Percentiles rank a stretch among this genome's conserved stretches.
Evolutionary conservation across 805 yeast genomes (phyloP).

Genomic region (Pichia cephalocereana): DNA sequence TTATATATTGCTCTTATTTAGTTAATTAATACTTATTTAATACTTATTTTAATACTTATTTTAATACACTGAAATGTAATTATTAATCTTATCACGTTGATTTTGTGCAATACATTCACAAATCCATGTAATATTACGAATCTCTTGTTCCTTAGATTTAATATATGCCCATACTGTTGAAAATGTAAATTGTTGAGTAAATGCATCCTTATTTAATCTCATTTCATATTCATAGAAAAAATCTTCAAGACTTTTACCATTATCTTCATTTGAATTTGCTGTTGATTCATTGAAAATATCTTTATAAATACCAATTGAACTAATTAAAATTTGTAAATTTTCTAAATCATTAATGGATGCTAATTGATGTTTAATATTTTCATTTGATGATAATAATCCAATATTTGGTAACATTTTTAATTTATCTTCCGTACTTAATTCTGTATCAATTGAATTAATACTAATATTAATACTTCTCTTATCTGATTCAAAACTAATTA

Average conservation of each 20-base stretch:
- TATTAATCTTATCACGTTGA: conserved; percentile 88
- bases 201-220: conserved; percentile 85
- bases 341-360: conserved; percentile 80
- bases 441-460: conserved; percentile 80
- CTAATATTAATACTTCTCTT: conserved; percentile 88
- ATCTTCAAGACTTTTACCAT: conserved; percentile 67
- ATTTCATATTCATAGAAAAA: conserved; percentile 89
- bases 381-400: conserved; percentile 61
- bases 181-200: conserved; percentile 92
- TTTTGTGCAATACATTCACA: conserved; percentile 99
- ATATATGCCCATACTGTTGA: conserved; percentile 95
- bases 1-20: no score
- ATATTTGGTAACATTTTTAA: conserved; percentile 64
- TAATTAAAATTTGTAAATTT: conserved; percentile 58
- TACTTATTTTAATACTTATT: no score
- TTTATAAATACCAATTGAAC: conserved; percentile 57
- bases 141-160: conserved; percentile 91
- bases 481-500: conserved; percentile 89
- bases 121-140: conserved; percentile 97
- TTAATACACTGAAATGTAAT: conserved; percentile 78
- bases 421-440: conserved; percentile 66
- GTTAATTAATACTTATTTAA: no score
- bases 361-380: conserved; percentile 56
- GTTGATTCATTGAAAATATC: conserved; percentile 41
- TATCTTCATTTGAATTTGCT: conserved; percentile 12